These are phyloP conservation scores for Plantago lanceolata DNA, from an alignment of 305 asterid species.

Conservation along the genomic window DNA sequence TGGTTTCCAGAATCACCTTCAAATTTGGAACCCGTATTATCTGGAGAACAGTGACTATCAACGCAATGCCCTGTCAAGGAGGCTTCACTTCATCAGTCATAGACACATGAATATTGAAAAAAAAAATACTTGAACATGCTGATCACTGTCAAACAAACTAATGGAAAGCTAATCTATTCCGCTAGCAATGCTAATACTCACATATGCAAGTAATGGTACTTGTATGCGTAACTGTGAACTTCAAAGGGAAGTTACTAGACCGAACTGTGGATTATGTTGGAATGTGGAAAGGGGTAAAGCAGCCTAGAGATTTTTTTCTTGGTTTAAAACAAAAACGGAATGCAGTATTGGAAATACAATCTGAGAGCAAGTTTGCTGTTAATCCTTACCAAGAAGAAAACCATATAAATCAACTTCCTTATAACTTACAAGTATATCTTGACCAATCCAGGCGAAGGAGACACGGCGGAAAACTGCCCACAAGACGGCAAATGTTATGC, in stretches of 20 bases:
- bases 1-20: slow-evolving; percentile 48
- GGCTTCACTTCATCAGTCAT: not conserved
- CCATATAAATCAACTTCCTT: slow-evolving; percentile 26
- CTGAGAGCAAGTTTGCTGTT: not conserved
- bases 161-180: no score
- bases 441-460: slow-evolving; percentile 96
- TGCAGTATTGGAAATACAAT: not conserved
- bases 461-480: slow-evolving; percentile 79
- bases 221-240: no score
- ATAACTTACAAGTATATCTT: slow-evolving; percentile 97
- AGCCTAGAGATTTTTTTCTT: not conserved
- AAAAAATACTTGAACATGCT: no score
- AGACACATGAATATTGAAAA: not conserved
- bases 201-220: no score
- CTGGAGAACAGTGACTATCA: slow-evolving; percentile 92
- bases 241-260: no score
- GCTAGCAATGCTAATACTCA: no score
- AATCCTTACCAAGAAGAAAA: slow-evolving; percentile 11
- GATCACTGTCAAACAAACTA: no score
- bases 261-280: no score
- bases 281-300: no score
- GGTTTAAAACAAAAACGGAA: not conserved
- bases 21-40: slow-evolving; percentile 84
- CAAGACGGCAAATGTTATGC: slow-evolving; percentile 73
- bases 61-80: slow-evolving; percentile 71